Percentiles rank a stretch among this genome's conserved stretches.
These are phyloP conservation scores for Penicillium sp. DNA, from an alignment of 2,329 filamentous ascomycete genomes.

Conservation along the genomic window DNA sequence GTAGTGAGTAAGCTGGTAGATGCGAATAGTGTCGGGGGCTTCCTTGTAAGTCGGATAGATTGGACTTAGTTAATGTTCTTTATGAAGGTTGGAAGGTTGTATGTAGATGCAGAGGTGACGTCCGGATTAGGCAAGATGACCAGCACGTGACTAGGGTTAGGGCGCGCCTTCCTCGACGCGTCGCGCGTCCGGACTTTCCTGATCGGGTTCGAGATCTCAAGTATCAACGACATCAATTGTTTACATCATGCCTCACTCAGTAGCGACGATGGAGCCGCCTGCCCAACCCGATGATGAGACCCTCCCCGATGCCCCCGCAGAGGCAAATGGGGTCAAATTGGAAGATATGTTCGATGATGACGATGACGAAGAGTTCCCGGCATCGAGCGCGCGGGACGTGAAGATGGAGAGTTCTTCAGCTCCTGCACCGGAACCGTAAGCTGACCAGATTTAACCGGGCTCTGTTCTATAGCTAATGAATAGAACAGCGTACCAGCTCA, in stretches of 20 bases:
- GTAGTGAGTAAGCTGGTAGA: not conserved
- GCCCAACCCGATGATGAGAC: slow-evolving; percentile 41
- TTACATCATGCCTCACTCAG: slow-evolving; percentile 28
- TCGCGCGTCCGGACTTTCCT: slow-evolving; percentile 21
- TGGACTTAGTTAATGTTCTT: not conserved
- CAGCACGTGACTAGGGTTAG: slow-evolving; percentile 25
- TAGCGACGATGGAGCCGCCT: slow-evolving; percentile 40
- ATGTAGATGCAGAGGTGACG: slow-evolving; percentile 1
- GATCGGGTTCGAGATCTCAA: slow-evolving; percentile 19
- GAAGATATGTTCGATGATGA: slow-evolving; percentile 63
- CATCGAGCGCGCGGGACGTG: slow-evolving; percentile 51
- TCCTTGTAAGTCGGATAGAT: not conserved
- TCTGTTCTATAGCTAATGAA: not conserved
- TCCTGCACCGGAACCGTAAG: slow-evolving; percentile 42
- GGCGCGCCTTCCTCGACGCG: slow-evolving; percentile 26
- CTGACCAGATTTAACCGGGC: not conserved
- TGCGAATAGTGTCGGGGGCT: not conserved
- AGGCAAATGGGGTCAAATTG: slow-evolving; percentile 43
- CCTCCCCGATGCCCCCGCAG: slow-evolving; percentile 42
- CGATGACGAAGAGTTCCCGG: slow-evolving; percentile 57
- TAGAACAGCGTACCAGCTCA: slow-evolving; percentile 29
- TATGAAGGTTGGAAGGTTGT: not conserved
- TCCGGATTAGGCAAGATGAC: slow-evolving; percentile 17
- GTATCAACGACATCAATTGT: not conserved
- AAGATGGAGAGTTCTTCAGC: slow-evolving; percentile 44